These are phyloP conservation scores for Debaryomyces maramus DNA, from an alignment of 805 yeast species.

Conservation along the genomic window DNA sequence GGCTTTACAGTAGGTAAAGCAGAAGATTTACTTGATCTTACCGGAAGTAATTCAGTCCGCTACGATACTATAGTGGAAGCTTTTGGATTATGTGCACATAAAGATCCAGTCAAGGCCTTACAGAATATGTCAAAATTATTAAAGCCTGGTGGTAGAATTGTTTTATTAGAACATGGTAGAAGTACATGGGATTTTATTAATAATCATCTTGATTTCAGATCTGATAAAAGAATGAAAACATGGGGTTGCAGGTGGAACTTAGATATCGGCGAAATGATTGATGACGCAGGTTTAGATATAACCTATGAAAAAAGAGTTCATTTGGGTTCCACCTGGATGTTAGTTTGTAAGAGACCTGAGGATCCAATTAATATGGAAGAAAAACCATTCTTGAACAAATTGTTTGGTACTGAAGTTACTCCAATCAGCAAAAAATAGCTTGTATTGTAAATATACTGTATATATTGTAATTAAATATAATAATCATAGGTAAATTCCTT, in stretches of 20 bases:
- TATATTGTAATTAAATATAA: constrained; percentile 1
- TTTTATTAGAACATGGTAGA: constrained; percentile 90
- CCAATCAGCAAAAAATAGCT: constrained; percentile 21
- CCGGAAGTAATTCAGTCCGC: constrained; percentile 46
- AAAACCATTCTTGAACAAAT: constrained; percentile 41
- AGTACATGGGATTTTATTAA: constrained; percentile 79
- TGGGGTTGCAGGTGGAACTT: constrained; percentile 99
- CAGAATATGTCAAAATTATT: constrained; percentile 69
- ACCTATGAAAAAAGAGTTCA: constrained; percentile 80
- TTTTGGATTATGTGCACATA: constrained; percentile 93
- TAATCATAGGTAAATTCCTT: constrained; percentile 20
- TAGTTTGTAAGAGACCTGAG: constrained; percentile 72
- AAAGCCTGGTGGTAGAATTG: constrained; percentile 87
- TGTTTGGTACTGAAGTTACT: constrained; percentile 37
- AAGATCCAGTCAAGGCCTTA: constrained; percentile 84
- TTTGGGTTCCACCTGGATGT: constrained; percentile 90
- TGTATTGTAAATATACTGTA: constrained; percentile 7
- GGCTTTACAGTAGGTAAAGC: constrained; percentile 91
- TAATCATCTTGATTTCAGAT: constrained; percentile 74
- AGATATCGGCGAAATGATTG: constrained; percentile 85
- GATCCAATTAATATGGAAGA: constrained; percentile 52
- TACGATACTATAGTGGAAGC: constrained; percentile 94
- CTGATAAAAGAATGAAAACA: constrained; percentile 76
- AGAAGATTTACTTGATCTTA: constrained; percentile 68
- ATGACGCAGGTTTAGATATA: constrained; percentile 79